Base-by-base conservation (phyloP, 2,329 filamentous ascomycete genomes). In the Aspergillus vadensis region DNA sequence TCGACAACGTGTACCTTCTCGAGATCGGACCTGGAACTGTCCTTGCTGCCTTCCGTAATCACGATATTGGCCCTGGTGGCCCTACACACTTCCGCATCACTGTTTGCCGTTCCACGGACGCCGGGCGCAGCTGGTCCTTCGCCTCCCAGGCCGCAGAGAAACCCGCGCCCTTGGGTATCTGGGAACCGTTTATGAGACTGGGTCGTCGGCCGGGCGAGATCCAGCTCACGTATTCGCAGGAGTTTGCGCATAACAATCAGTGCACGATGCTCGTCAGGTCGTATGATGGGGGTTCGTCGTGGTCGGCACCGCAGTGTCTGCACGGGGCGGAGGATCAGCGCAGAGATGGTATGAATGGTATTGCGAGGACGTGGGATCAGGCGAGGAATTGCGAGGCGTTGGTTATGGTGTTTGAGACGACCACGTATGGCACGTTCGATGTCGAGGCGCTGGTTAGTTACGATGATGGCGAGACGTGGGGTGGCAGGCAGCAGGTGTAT, bases 141-240 rank as follows among this genome's bases (percentile, higher is more conserved):
- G 71, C 77, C 2, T 76, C 79, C 21, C 80, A 82, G 65, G 81
- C 80, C 4, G 72, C 70, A 0, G 76, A 82, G 70, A 80, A 78
- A 49, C 44, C 63, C 1, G 68, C 76, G 0, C 70, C 71, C 0
- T 58, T 73, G 9, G 81, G 81, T 0, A 69, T 82, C 17, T 83
- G 81, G 81, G 81, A 83, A 65, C 81, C 81, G 0, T 83, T 82
- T 60, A 80, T 83, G 76, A 74, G 80, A 1, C 60, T 78, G 14
- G 74, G 75, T 14, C 64, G 66, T 10, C 60, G 62, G 9, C 39
- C 39, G 2, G 74, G 75, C 51, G 77, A 79, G 60, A 70, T 82
- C 1, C 79, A 82, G 62, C 67, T 82, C 61, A 80, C 75, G 14
- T 83, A 77, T 64, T 82, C 80, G 23, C 74, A 79, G 58, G 81